These are phyloP conservation scores for Ganoderma lucidum DNA, from an alignment of 1,284 basidiomycete genomes.

Conservation along the genomic window DNA sequence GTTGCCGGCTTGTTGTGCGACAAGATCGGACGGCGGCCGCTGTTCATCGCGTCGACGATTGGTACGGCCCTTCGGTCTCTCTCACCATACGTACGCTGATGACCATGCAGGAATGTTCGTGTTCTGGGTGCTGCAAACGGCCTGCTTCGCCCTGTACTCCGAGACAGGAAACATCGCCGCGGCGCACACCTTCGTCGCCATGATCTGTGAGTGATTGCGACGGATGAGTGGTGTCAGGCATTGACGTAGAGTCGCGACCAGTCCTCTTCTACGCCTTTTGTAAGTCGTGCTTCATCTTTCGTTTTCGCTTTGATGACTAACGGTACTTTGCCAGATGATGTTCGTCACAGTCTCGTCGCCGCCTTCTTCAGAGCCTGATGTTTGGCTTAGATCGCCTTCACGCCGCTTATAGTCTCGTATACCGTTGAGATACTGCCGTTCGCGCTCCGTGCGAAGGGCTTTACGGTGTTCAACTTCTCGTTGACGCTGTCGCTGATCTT, in stretches of 20 bases:
- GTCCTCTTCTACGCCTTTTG: slow-evolving; percentile 53
- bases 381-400: slow-evolving; percentile 51
- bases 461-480: slow-evolving; percentile 62
- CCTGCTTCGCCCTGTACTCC: slow-evolving; percentile 49
- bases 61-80: slow-evolving; percentile 37
- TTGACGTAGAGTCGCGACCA: slow-evolving; percentile 22
- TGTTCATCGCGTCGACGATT: slow-evolving; percentile 61
- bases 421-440: slow-evolving; percentile 67
- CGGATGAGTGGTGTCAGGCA: slow-evolving; percentile 6
- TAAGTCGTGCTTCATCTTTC: slow-evolving; percentile 39
- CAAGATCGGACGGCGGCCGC: slow-evolving; percentile 55
- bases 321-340: slow-evolving; percentile 36
- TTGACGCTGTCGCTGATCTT: slow-evolving; percentile 61
- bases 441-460: slow-evolving; percentile 66
- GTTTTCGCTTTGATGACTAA: background rate
- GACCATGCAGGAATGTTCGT: slow-evolving; percentile 45
- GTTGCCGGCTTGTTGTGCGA: slow-evolving; percentile 58
- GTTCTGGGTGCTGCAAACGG: slow-evolving; percentile 52
- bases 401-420: slow-evolving; percentile 64
- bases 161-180: slow-evolving; percentile 44
- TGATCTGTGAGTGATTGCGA: slow-evolving; percentile 49
- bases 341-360: slow-evolving; percentile 28
- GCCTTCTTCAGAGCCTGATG: background rate
- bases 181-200: slow-evolving; percentile 55
- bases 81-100: background rate